Percentiles rank a stretch among this genome's conserved stretches.
Evolutionary conservation across 225 moss, liverwort and hornwort genomes (phyloP).

Genomic region (Straminergon stramineum): DNA sequence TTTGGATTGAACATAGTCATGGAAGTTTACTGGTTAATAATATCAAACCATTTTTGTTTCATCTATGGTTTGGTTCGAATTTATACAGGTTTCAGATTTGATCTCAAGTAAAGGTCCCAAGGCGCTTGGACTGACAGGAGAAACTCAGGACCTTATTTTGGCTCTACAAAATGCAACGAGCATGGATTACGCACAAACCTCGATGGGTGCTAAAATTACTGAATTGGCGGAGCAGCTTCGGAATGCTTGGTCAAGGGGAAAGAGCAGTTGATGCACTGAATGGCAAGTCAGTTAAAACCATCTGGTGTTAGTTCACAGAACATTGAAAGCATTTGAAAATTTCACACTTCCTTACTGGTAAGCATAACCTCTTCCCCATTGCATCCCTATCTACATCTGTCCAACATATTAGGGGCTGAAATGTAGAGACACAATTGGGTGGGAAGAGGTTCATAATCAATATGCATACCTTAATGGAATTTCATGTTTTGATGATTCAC

Average conservation of each 20-base stretch:
- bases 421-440: neutral
- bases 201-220: slow-evolving; percentile 51
- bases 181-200: slow-evolving; percentile 54
- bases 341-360: too few relatives aligned
- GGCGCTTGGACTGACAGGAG: slow-evolving; percentile 28
- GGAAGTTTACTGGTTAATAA: neutral
- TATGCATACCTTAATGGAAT: too few relatives aligned
- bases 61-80: neutral
- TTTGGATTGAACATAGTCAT: neutral
- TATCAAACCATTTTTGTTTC: neutral
- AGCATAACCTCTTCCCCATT: fast-evolving
- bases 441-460: too few relatives aligned
- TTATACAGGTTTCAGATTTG: slow-evolving; percentile 49
- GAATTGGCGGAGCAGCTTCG: slow-evolving; percentile 44
- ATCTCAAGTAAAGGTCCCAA: slow-evolving; percentile 48
- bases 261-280: neutral
- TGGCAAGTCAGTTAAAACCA: neutral
- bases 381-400: neutral
- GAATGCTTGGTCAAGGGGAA: slow-evolving; percentile 33
- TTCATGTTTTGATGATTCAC: neutral
- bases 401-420: neutral
- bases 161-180: slow-evolving; percentile 52
- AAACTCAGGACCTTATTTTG: slow-evolving; percentile 48
- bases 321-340: neutral
- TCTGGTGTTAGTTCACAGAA: neutral